These are phyloP conservation scores for Martiniozyma abietophila DNA, from an alignment of 805 yeast genomes.

Conservation along the genomic window DNA sequence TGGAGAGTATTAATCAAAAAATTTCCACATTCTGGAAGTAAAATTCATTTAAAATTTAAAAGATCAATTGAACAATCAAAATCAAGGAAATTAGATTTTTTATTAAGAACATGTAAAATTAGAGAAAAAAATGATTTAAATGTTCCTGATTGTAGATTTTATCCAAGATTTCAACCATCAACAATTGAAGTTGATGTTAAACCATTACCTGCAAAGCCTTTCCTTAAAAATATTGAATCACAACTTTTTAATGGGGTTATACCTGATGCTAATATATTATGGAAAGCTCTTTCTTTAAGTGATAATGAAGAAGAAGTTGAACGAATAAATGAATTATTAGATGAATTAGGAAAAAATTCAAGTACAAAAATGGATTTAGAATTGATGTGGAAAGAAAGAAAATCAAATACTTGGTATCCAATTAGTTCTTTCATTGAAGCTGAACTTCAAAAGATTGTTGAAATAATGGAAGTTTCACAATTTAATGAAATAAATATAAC, in stretches of 20 bases:
- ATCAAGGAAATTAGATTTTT: conserved; percentile 7
- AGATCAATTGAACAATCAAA: conserved; percentile 5
- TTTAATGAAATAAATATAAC: conserved; percentile 2
- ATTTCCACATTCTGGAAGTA: conserved; percentile 16
- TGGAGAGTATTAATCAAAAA: conserved; percentile 17
- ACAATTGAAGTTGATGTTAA: conserved; percentile 5
- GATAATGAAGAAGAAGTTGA: conserved; percentile 11
- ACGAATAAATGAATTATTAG: conserved; percentile 12
- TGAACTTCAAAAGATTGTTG: conserved; percentile 3
- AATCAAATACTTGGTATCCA: conserved; percentile 9
- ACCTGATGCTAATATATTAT: conserved; percentile 15
- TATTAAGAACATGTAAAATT: conserved; percentile 6
- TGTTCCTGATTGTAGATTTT: conserved; percentile 3
- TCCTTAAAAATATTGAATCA: conserved; percentile 16
- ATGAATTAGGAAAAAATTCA: background rate
- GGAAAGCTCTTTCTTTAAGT: conserved; percentile 11
- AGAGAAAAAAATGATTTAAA: conserved; percentile 4
- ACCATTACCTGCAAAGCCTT: conserved; percentile 11
- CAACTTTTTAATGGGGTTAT: conserved; percentile 19
- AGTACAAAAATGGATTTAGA: conserved; percentile 9
- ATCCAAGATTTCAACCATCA: conserved; percentile 9
- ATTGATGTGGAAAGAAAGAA: conserved; percentile 18
- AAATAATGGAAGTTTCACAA: background rate
- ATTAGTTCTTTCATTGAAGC: conserved; percentile 6
- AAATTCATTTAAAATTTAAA: conserved; percentile 14